Percentiles rank a stretch among this genome's conserved stretches.
Evolutionary conservation across 176 grass and related monocot genomes (phyloP).

Genomic region (Carex scoparia): DNA sequence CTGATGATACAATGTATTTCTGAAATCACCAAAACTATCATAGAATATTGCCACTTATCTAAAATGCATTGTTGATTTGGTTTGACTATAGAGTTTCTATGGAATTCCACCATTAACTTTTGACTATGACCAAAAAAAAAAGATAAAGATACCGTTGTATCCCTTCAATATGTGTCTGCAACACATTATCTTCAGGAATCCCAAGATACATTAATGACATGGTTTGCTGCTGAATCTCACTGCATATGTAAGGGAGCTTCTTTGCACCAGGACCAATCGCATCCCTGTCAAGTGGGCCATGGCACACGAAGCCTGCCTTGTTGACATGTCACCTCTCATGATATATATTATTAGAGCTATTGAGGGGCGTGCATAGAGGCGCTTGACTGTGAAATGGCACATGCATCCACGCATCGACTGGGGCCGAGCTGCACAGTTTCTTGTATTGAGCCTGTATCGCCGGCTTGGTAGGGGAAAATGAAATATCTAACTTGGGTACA

Average conservation of each 20-base stretch:
- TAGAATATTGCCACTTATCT: background rate
- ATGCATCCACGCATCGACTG: constrained; percentile 94
- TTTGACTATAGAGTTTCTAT: background rate
- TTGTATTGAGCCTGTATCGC: constrained; percentile 71
- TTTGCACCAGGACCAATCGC: constrained; percentile 78
- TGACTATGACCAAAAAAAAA: constrained; percentile 3
- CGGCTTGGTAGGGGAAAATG: constrained; percentile 60
- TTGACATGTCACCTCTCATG: constrained; percentile 79
- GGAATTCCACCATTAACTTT: background rate
- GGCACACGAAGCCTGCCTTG: constrained; percentile 73
- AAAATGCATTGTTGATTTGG: background rate
- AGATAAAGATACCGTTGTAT: constrained; percentile 38
- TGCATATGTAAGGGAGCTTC: constrained; percentile 68
- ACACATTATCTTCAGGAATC: constrained; percentile 81
- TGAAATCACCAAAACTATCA: background rate
- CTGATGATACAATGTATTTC: background rate
- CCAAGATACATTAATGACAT: constrained; percentile 92
- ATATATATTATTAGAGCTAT: constrained; percentile 65
- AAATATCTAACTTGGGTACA: too few relatives aligned
- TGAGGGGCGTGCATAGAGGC: constrained; percentile 55
- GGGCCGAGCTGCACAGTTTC: constrained; percentile 65
- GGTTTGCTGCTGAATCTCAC: constrained; percentile 89
- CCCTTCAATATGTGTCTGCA: constrained; percentile 78
- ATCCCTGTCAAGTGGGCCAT: constrained; percentile 74
- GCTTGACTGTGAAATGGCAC: constrained; percentile 84